A percentile compares a stretch with the other conserved stretches of the same genome.
These are phyloP conservation scores for Spongispora temasekensis DNA, from an alignment of 1,284 basidiomycete species.

Conservation along the genomic window DNA sequence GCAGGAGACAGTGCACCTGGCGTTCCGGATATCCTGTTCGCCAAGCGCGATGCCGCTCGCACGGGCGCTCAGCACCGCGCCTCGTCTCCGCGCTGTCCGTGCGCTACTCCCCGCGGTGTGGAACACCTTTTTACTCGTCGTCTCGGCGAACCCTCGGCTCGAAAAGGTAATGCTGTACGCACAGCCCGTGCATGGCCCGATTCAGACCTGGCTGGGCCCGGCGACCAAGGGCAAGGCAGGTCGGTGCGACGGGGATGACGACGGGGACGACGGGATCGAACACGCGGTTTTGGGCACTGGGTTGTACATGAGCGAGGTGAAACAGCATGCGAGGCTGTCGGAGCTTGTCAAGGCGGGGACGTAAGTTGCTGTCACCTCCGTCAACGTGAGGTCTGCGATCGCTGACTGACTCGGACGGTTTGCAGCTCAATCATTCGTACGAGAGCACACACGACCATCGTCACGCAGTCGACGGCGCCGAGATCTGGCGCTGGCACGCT, in stretches of 20 bases:
- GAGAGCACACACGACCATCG: slow-evolving; percentile 34
- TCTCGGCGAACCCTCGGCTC: slow-evolving; percentile 44
- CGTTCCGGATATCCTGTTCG: slow-evolving; percentile 20
- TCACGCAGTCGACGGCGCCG: slow-evolving; percentile 16
- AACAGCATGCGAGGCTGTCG: slow-evolving; percentile 42
- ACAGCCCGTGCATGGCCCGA: slow-evolving; percentile 17
- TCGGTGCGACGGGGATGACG: slow-evolving; percentile 17
- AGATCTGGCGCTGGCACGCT: slow-evolving; percentile 15
- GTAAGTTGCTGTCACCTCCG: slow-evolving; percentile 32
- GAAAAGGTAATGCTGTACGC: slow-evolving; percentile 44
- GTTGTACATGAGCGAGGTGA: slow-evolving; percentile 48
- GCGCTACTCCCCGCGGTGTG: slow-evolving; percentile 50
- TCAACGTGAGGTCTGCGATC: too few relatives aligned
- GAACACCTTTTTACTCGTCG: slow-evolving; percentile 46
- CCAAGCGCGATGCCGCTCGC: slow-evolving; percentile 19
- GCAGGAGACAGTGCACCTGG: slow-evolving; percentile 28
- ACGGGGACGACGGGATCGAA: slow-evolving; percentile 20
- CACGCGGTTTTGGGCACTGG: slow-evolving; percentile 40
- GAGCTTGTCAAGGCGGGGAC: slow-evolving; percentile 50
- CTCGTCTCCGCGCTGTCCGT: slow-evolving; percentile 41
- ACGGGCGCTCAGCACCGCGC: slow-evolving; percentile 39
- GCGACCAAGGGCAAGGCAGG: background rate
- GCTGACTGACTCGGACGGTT: too few relatives aligned
- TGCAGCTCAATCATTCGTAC: slow-evolving; percentile 32
- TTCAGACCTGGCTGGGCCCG: background rate